Evolutionary conservation across 306 rosid species (phyloP), one percentile per base, ranked within the genome.

Genomic region (Alnus glutinosa): DNA sequence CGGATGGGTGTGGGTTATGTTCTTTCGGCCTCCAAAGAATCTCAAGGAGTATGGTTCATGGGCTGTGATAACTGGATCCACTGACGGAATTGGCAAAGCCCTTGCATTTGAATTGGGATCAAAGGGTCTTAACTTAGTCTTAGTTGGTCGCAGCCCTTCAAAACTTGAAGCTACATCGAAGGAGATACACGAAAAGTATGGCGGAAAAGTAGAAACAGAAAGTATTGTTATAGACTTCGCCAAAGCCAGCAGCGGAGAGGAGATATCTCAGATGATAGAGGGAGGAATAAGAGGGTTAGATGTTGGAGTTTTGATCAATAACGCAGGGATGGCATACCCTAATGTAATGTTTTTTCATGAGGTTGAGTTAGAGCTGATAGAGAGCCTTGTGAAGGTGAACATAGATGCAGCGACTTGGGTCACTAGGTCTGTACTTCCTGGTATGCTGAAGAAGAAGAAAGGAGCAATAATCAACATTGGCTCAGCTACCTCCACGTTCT

Each of bases 61-160:
- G 98, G 92, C 87, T 2, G 16, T 94, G 15, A 50, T 94, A 70
- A 92, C 97, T 1, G 98, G 98, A 10, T 86, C 97, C 75, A 94
- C 97, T 0, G 97, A 90, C 19, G 98, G 98, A 55, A 92, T 94
- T 3, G 97, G 98, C 3, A 94, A 89, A 71, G 92, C 97, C 72
- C 61, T 92, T 44, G 91, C 97, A 61, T 49, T 58, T 71, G 91
- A 90, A 70, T 78, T 94, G 0, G 97, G 97, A 37, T 52, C 78
- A 0, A 74, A 86, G 66, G 97, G 97, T 39, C 83, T 90, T 47
- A 90, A 90, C 91, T 76, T 94, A 2, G 7, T 94, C 30, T 86
- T 94, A 0, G 88, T 94, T 6, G 84, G 97, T 70, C 82, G 98
- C 57, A 83, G 67, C 83, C 50, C 78, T 57, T 5, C 50, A 34